phyloP scores from a whole-genome alignment of 305 asterid species.

The Fraxinus paxiana region DNA sequence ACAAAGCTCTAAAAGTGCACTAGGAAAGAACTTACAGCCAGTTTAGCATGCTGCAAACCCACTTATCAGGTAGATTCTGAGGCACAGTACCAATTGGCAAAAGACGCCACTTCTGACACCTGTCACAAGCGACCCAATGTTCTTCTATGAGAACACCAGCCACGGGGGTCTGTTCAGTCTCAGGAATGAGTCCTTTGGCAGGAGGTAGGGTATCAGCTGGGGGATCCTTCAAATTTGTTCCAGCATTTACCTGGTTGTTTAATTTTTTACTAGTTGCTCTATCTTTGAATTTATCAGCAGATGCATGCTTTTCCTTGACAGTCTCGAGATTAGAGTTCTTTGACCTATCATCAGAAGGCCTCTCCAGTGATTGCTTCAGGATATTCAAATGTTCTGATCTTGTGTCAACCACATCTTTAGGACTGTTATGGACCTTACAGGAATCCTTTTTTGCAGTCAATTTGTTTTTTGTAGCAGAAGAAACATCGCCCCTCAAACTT shows the following conservation, averaged over 20 bases:
- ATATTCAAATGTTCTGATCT: constrained; percentile 33
- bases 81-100: constrained; percentile 59
- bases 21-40: constrained; percentile 82
- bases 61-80: constrained; percentile 60
- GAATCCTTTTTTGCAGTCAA: constrained; percentile 43
- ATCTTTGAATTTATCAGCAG: constrained; percentile 43
- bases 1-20: constrained; percentile 8
- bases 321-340: constrained; percentile 44
- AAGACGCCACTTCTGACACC: constrained; percentile 77
- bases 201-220: constrained; percentile 36
- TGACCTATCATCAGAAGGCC: constrained; percentile 35
- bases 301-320: constrained; percentile 33
- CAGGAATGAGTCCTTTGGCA: constrained; percentile 32
- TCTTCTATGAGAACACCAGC: constrained; percentile 55
- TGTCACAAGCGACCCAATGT: constrained; percentile 78
- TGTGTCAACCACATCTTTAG: constrained; percentile 32
- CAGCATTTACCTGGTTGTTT: constrained; percentile 36
- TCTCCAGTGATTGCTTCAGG: constrained; percentile 32
- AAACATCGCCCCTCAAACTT: constrained; percentile 35
- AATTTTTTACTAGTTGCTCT: constrained; percentile 32
- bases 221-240: constrained; percentile 32
- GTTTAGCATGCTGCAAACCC: constrained; percentile 79
- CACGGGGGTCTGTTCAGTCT: constrained; percentile 34
- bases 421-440: constrained; percentile 28
- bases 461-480: constrained; percentile 35